A percentile compares a stretch with the other conserved stretches of the same genome.
phyloP scores from a whole-genome alignment of 495 filamentous ascomycete species.

The Aspergillus ellipticus region DNA sequence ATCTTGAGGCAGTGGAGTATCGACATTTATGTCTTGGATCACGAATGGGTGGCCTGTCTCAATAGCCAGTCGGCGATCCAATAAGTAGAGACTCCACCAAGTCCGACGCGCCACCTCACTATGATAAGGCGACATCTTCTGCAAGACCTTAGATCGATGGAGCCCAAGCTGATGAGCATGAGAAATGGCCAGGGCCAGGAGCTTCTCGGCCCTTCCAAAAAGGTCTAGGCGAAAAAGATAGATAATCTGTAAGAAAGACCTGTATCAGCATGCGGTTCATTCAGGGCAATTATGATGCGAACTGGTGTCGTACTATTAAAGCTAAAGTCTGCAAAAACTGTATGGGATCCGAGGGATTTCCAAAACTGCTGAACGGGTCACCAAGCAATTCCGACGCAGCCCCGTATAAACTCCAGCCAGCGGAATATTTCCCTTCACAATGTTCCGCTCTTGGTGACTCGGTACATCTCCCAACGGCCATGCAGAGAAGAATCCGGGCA shows the following conservation, averaged over 20 bases:
- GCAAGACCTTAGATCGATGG: slow-evolving; percentile 18
- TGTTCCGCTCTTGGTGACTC: slow-evolving; percentile 15
- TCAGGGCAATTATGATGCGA: not conserved
- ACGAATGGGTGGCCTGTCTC: slow-evolving; percentile 27
- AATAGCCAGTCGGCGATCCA: slow-evolving; percentile 25
- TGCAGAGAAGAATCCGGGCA: slow-evolving; percentile 21
- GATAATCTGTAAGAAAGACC: slow-evolving; percentile 11
- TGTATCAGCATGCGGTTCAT: too few relatives aligned
- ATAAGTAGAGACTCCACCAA: slow-evolving; percentile 27
- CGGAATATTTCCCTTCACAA: slow-evolving; percentile 20
- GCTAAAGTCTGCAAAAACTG: slow-evolving; percentile 22
- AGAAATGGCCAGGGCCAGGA: slow-evolving; percentile 24
- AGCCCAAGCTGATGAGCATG: slow-evolving; percentile 27
- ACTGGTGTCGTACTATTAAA: slow-evolving; percentile 15
- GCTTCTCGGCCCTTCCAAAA: slow-evolving; percentile 25
- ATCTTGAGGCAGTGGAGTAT: slow-evolving; percentile 20
- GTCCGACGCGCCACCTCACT: slow-evolving; percentile 20
- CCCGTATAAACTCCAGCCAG: slow-evolving; percentile 26
- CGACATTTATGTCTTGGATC: slow-evolving; percentile 26
- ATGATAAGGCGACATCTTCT: slow-evolving; percentile 13
- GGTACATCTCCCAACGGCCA: slow-evolving; percentile 26
- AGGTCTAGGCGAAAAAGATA: slow-evolving; percentile 29
- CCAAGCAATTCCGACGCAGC: slow-evolving; percentile 24
- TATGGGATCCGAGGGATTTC: slow-evolving; percentile 17
- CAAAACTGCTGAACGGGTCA: slow-evolving; percentile 19